Percentiles rank a stretch among this genome's conserved stretches.
phyloP scores from a whole-genome alignment of 2,329 filamentous ascomycete species.

The Thielaviopsis populi region DNA sequence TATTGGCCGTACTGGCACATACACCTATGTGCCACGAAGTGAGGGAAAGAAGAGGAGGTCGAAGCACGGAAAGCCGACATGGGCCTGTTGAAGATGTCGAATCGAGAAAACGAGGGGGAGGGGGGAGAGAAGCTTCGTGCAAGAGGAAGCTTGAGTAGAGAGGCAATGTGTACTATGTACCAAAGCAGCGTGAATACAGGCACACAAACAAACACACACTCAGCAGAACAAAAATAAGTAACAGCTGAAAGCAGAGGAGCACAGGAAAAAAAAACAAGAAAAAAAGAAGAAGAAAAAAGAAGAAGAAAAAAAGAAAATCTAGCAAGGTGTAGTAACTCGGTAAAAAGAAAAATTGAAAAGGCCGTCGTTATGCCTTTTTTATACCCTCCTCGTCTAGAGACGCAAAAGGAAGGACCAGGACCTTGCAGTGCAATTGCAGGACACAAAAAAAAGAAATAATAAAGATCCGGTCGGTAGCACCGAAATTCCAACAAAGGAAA shows the following conservation, averaged over 20 bases:
- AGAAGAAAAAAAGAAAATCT: background rate
- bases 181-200: background rate
- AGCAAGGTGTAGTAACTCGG: background rate
- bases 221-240: background rate
- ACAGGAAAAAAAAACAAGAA: background rate
- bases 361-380: background rate
- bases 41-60: constrained; percentile 16
- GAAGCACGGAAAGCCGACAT: constrained; percentile 18
- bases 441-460: background rate
- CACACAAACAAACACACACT: background rate
- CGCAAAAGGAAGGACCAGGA: background rate
- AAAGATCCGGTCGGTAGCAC: background rate
- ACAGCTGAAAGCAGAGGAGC: background rate
- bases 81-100: background rate
- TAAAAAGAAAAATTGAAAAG: background rate
- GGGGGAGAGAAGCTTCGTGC: no score
- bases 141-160: background rate
- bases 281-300: background rate
- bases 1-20: constrained; percentile 33
- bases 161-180: background rate
- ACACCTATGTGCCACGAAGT: constrained; percentile 25
- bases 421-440: background rate
- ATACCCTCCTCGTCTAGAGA: background rate
- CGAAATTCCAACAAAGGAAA: background rate
- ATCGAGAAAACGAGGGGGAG: background rate